These are phyloP conservation scores for Blastosporella zonata DNA, from an alignment of 1,284 basidiomycete genomes.

Conservation along the genomic window DNA sequence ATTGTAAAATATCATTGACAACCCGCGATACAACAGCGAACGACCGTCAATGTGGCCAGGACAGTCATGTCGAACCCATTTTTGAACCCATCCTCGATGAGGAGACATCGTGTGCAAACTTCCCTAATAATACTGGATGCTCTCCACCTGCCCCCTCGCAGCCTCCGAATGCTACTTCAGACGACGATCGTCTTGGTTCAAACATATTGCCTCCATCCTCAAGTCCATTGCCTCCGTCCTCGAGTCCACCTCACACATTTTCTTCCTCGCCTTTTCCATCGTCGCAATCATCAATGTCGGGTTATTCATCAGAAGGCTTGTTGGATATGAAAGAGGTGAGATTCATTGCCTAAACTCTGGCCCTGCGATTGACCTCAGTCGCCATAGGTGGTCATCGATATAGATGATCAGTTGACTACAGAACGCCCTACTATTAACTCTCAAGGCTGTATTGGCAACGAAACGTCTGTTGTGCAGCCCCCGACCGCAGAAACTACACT, in stretches of 20 bases:
- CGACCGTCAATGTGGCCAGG: too few species aligned
- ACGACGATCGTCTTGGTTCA: background rate
- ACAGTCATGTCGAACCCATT: too few species aligned
- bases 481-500: background rate
- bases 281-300: conserved; percentile 33
- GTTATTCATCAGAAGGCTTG: background rate
- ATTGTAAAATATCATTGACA: too few species aligned
- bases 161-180: background rate
- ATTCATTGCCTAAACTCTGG: background rate
- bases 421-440: background rate
- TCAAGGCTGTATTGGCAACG: background rate
- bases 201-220: conserved; percentile 25
- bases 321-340: background rate
- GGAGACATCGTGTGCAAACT: background rate
- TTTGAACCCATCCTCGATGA: too few species aligned
- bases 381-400: background rate
- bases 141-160: too few species aligned
- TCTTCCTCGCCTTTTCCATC: conserved; percentile 43
- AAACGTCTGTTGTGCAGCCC: background rate
- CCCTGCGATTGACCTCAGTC: background rate
- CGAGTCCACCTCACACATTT: conserved; percentile 45
- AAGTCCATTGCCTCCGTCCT: conserved; percentile 39
- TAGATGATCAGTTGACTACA: background rate
- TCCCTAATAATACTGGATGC: too few species aligned
- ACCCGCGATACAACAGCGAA: too few species aligned